phyloP scores from a whole-genome alignment of 1,284 basidiomycete genomes.

The Tetrapyrgos nigripes region DNA sequence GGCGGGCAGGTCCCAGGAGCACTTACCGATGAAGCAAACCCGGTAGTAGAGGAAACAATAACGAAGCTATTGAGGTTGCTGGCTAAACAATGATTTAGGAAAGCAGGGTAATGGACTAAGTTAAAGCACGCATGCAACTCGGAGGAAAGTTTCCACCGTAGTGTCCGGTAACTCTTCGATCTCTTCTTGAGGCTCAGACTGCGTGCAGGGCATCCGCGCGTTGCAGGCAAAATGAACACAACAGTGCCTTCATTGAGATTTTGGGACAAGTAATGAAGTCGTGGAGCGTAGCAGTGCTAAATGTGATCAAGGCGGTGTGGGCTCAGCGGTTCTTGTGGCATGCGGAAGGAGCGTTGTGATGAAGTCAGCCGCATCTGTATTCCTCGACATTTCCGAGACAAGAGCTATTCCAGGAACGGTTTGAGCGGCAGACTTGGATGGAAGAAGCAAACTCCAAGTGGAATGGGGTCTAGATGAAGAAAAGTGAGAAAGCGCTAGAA shows the following conservation, averaged over 20 bases:
- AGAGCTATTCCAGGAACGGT: constrained; percentile 72
- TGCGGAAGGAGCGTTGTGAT: constrained; percentile 67
- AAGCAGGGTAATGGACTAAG: background rate
- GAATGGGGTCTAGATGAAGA: constrained; percentile 48
- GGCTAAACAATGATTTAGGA: background rate
- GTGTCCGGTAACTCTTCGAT: constrained; percentile 48
- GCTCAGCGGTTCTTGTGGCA: constrained; percentile 54
- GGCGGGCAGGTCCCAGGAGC: background rate
- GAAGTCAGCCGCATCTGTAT: constrained; percentile 79
- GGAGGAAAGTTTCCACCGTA: constrained; percentile 38
- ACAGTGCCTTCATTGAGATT: constrained; percentile 66
- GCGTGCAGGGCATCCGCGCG: constrained; percentile 64
- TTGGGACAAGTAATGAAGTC: constrained; percentile 75
- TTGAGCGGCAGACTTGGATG: constrained; percentile 79
- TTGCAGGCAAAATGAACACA: constrained; percentile 69
- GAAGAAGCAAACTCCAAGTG: constrained; percentile 70
- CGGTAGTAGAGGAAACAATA: constrained; percentile 60
- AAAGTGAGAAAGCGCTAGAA: constrained; percentile 6
- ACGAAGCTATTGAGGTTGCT: constrained; percentile 58
- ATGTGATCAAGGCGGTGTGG: constrained; percentile 82
- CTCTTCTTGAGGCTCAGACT: constrained; percentile 62
- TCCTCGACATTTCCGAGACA: constrained; percentile 76
- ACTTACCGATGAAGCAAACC: constrained; percentile 52
- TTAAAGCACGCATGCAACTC: constrained; percentile 36
- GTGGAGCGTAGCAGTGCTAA: constrained; percentile 84